Evolutionary conservation across 441 rosid genomes (phyloP).

Genomic region (Biscutella laevigata): DNA sequence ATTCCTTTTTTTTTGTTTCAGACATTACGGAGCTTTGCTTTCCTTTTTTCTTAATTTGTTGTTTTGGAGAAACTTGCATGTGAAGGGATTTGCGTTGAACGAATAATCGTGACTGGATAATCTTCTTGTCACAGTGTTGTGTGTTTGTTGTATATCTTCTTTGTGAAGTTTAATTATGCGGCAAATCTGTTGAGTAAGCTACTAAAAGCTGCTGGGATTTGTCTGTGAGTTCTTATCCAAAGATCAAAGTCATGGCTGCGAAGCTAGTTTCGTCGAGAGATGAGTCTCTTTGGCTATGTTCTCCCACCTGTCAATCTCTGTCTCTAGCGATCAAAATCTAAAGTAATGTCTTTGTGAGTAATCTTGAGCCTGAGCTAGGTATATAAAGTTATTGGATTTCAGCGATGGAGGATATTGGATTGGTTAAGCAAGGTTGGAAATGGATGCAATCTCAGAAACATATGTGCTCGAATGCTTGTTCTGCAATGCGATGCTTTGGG

Average conservation of each 20-base stretch:
- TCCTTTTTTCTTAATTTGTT: neutral
- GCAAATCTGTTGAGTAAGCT: constrained; percentile 9
- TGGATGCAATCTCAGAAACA: constrained; percentile 82
- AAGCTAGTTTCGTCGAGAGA: constrained; percentile 10
- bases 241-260: constrained; percentile 14
- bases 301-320: constrained; percentile 14
- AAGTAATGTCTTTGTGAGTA: constrained; percentile 17
- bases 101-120: constrained; percentile 39
- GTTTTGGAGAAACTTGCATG: constrained; percentile 42
- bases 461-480: constrained; percentile 37
- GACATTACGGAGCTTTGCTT: constrained; percentile 26
- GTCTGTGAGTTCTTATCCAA: neutral
- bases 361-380: neutral
- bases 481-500: constrained; percentile 35
- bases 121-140: constrained; percentile 18
- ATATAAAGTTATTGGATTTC: constrained; percentile 2
- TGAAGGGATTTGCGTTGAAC: constrained; percentile 62
- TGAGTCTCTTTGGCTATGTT: constrained; percentile 16
- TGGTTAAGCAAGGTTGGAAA: constrained; percentile 79
- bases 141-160: constrained; percentile 17
- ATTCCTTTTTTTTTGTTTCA: constrained; percentile 23
- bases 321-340: no score
- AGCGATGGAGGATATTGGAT: constrained; percentile 87
- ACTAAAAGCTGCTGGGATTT: neutral
- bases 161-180: constrained; percentile 15